Conservation (phyloP, 208 protist species). For the Wallacemonas sp. region DNA sequence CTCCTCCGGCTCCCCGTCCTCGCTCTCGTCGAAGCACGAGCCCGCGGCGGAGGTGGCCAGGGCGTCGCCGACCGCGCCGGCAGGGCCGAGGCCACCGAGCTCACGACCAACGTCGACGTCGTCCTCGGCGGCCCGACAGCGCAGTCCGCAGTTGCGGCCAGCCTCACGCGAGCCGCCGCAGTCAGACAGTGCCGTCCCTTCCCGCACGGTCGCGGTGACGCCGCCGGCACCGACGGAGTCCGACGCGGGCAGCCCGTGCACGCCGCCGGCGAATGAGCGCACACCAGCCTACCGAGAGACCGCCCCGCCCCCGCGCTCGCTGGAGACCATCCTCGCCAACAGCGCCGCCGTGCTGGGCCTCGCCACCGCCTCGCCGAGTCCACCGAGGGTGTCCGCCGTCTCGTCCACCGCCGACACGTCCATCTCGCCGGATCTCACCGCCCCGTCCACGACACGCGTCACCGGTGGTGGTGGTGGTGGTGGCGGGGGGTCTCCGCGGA, state of each 20-base stretch:
- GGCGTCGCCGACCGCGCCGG: neutral
- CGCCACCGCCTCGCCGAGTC: neutral
- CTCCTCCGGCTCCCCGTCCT: neutral
- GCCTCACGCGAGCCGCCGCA: neutral
- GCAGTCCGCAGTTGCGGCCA: neutral
- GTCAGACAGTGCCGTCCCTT: too few species aligned
- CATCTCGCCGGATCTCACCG: too few species aligned
- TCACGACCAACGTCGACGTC: neutral
- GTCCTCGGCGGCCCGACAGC: neutral
- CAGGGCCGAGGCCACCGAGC: neutral
- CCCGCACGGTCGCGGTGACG: neutral
- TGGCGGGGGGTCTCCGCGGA: too few species aligned
- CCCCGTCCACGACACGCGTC: too few species aligned
- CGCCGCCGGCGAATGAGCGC: neutral
- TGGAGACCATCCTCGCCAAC: constrained; percentile 9
- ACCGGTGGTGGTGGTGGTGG: too few species aligned
- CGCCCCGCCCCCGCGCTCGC: constrained; percentile 19
- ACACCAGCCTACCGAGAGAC: neutral
- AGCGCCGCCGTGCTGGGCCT: neutral
- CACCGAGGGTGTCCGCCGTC: neutral
- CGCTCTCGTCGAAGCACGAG: neutral
- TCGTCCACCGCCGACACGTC: too few species aligned
- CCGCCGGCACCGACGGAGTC: neutral
- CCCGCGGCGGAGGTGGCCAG: neutral
- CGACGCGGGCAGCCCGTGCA: neutral